Base-by-base conservation (phyloP, 2,329 filamentous ascomycete species). In the Diaporthe nobilis region DNA sequence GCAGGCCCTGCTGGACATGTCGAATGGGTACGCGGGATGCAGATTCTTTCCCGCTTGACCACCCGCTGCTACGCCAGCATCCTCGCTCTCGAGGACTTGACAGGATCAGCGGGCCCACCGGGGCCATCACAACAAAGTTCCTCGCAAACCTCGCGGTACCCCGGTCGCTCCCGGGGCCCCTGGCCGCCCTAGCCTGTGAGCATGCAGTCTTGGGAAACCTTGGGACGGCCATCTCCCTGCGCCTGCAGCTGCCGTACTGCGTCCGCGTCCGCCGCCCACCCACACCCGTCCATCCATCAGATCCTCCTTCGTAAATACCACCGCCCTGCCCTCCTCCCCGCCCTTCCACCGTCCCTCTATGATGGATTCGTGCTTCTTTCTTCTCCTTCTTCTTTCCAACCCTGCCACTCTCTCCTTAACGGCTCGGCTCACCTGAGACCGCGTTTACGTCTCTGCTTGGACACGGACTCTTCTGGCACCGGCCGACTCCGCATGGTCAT, bases 281-380 rank as follows among this genome's bases (percentile, higher is more conserved):
- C 53, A 57, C 20, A 25, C 20, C 65, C 73, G 37, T 9, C 61
- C 75, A 51, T 67, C 58, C 71, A 58, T 57, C 72, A 58, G 47
- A 47, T 60, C 75, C 17, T 49, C 51, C 71, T 17, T 70, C 42
- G 47, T 49, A 71, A 72, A 44, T 71, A 72, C 68, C 47, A 44
- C 75, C 67, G 60, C 68, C 68, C 75, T 76, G 53, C 75, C 75
- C 75, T 71, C 63, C 55, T 51, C 58, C 60, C 39, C 39, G 44
- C 57, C 37, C 72, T 31, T 31, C 58, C 57, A 28, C 53, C 44
- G 39, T 60, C 49, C 34, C 42, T 74, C 72, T 39, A 72, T 70
- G 72, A 67, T 49, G 67, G 44, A 22, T 68, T 75, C 68, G 65
- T 44, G 28, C 51, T 70, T 74, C 61, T 42, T 42, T 31, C n/a